Evolutionary conservation across 495 filamentous ascomycete species (phyloP).

Genomic region (Mytilinidion resinicola): DNA sequence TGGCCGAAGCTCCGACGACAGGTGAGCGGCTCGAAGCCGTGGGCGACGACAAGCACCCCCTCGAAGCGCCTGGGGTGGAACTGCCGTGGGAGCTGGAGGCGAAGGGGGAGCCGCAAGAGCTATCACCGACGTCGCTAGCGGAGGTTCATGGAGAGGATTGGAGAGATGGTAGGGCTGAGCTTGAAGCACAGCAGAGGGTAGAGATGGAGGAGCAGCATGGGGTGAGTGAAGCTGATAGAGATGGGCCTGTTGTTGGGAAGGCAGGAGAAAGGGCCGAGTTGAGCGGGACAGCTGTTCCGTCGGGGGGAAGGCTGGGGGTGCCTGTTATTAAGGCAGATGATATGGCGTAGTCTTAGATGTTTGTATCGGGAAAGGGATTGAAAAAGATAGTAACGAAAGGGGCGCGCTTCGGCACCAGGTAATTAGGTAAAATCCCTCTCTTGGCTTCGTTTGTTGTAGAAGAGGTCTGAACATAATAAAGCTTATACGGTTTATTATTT

Average conservation of each 20-base stretch:
- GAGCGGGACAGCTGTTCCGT: constrained; percentile 4
- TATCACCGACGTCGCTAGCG: not conserved
- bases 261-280: constrained; percentile 11
- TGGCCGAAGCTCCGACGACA: not conserved
- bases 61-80: not conserved
- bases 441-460: too few species aligned
- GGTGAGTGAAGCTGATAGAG: constrained; percentile 9
- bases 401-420: too few species aligned
- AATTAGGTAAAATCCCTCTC: too few species aligned
- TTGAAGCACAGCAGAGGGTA: not conserved
- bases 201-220: constrained; percentile 15
- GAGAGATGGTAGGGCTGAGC: not conserved
- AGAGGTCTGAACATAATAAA: too few species aligned
- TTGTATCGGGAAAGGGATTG: too few species aligned
- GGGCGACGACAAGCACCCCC: not conserved
- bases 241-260: not conserved
- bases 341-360: too few species aligned
- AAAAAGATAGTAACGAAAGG: too few species aligned
- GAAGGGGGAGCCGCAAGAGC: not conserved
- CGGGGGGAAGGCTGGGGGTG: not conserved
- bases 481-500: too few species aligned
- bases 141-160: not conserved
- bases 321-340: not conserved
- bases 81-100: constrained; percentile 1
- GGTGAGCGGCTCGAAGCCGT: not conserved